These are phyloP conservation scores for Trichoderma koningii DNA, from an alignment of 2,329 filamentous ascomycete genomes.

Conservation along the genomic window DNA sequence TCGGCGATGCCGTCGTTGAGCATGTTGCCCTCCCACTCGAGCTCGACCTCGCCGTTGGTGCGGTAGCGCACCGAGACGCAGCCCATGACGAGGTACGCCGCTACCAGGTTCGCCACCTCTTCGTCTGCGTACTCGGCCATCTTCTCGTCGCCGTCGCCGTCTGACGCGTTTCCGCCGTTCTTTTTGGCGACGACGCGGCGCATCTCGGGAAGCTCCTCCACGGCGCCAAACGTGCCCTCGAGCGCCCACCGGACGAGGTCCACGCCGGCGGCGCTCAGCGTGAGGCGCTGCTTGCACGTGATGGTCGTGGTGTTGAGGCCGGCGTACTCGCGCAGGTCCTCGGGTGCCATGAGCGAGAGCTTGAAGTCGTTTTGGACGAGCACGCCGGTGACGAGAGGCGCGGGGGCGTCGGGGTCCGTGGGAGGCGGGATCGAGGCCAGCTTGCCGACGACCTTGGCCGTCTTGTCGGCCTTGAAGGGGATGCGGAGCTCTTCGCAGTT, in stretches of 20 bases:
- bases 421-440: constrained; percentile 80
- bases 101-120: constrained; percentile 57
- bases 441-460: constrained; percentile 93
- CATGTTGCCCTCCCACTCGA: constrained; percentile 98
- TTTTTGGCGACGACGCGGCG: constrained; percentile 41
- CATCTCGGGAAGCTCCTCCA: constrained; percentile 68
- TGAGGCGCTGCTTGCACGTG: constrained; percentile 86
- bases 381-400: constrained; percentile 76
- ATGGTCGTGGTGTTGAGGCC: constrained; percentile 96
- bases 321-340: constrained; percentile 93
- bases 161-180: constrained; percentile 40
- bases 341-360: constrained; percentile 92
- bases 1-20: constrained; percentile 98
- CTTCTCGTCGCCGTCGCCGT: constrained; percentile 32
- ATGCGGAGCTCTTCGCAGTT: constrained; percentile 96
- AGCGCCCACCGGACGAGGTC: constrained; percentile 93
- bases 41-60: constrained; percentile 75
- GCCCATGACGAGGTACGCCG: constrained; percentile 79
- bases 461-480: constrained; percentile 92
- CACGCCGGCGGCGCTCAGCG: constrained; percentile 81
- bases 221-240: constrained; percentile 87
- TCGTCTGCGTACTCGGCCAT: constrained; percentile 63
- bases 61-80: constrained; percentile 81
- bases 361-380: constrained; percentile 98
- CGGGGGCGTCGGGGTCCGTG: constrained; percentile 38